Base-by-base conservation (phyloP, 164 flowering plant genomes). In the Magnolia kwangsiensis region DNA sequence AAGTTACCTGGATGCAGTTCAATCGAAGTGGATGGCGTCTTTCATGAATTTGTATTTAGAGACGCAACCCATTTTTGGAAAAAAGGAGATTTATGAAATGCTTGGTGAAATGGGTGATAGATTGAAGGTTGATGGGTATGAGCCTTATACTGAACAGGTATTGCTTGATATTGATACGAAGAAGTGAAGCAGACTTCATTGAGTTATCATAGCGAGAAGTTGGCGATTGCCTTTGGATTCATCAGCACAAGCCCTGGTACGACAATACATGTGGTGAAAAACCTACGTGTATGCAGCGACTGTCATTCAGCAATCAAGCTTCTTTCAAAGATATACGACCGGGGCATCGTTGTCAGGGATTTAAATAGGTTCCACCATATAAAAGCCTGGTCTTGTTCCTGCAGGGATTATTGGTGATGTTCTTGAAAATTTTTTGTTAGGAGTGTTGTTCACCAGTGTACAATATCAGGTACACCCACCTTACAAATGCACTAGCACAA, bases 361-460 rank as follows among this genome's bases (percentile, higher is more conserved):
- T 51, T 69, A n/a, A 70, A 72, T 64, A 63, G 79, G 50, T 72
- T 71, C 21, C 79, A 77, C 50, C 75, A 77, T 29, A 65, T 77
- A n/a, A 65, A 19, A 49, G 64, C 31, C 19, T 75, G 71, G 63
- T 50, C 63, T 0, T 77, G 79, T 21, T 72, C 79, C 8, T 77
- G 79, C 61, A 14, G 29, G 71, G 79, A 65, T 65, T 77, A 77
- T 67, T 71, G 79, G 79, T 77, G 75, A 76, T 21, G 45, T 37
- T 37, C 45, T 37, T 37, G 45, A 37, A 37, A 37, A 4, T 4
- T 37, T 37, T 37, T 37, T 3, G 45, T 2, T 37, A 37, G 4
- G 45, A 37, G 45, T 37, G 45, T 6, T 37, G 45, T 6, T 3
- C 45, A 37, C 45, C 4, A 37, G 45, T 37, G 45, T 37, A 37